These are phyloP conservation scores for Candida glucosophila DNA, from an alignment of 1,139 yeast species.

Conservation along the genomic window DNA sequence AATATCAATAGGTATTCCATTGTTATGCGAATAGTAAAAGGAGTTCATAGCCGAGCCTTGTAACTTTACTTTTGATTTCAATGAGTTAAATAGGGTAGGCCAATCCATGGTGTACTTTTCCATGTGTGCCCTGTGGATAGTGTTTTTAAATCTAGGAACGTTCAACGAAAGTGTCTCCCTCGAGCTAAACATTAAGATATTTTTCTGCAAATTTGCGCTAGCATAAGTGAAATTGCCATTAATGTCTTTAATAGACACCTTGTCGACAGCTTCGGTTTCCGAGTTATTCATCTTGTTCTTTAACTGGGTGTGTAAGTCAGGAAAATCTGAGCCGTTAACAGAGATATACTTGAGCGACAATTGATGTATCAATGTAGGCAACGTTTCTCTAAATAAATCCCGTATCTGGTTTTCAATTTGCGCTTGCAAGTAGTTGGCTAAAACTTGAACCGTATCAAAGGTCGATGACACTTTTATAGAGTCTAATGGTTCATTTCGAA, in stretches of 20 bases:
- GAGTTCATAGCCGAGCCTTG: constrained; percentile 6
- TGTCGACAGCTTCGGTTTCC: constrained; percentile 7
- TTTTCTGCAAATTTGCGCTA: constrained; percentile 54
- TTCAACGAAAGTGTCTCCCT: constrained; percentile 71
- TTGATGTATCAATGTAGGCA: constrained; percentile 74
- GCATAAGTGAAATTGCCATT: constrained; percentile 37
- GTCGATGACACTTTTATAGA: constrained; percentile 76
- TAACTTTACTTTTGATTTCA: constrained; percentile 18
- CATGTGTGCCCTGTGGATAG: constrained; percentile 46
- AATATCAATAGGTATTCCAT: constrained; percentile 33
- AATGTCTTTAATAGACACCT: constrained; percentile 11
- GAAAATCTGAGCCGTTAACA: constrained; percentile 12
- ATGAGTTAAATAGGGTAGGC: constrained; percentile 32
- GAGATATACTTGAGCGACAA: constrained; percentile 67
- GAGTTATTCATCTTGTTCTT: constrained; percentile 3
- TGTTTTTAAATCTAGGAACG: constrained; percentile 48
- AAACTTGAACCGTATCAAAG: constrained; percentile 76
- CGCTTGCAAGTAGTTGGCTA: constrained; percentile 70
- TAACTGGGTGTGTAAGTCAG: constrained; percentile 5
- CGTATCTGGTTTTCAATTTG: constrained; percentile 79
- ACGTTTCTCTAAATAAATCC: constrained; percentile 71
- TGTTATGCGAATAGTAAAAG: constrained; percentile 7
- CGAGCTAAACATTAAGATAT: constrained; percentile 63
- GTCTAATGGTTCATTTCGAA: constrained; percentile 82
- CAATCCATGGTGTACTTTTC: constrained; percentile 31